Evolutionary conservation across 805 yeast species (phyloP).

Genomic region (Myxozyma vanderwaltii): DNA sequence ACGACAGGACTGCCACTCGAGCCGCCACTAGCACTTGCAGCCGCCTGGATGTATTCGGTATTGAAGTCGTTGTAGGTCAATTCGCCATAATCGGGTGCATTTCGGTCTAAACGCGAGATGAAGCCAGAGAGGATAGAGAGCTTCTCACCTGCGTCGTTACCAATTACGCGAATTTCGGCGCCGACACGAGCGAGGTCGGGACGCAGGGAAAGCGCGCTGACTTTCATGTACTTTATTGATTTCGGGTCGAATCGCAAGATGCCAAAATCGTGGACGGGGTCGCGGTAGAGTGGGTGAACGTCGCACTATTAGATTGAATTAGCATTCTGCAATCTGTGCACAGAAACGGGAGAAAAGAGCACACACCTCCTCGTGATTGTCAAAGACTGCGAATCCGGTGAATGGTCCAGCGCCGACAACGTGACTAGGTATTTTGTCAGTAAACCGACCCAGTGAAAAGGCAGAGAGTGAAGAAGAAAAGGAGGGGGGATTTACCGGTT

Average conservation of each 20-base stretch:
- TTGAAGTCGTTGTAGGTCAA: slow-evolving; percentile 74
- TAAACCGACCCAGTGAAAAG: too few species aligned
- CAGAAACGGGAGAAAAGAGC: slow-evolving; percentile 53
- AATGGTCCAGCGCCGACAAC: slow-evolving; percentile 97
- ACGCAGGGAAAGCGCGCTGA: slow-evolving; percentile 63
- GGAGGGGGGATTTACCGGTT: slow-evolving; percentile 45
- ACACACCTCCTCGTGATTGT: slow-evolving; percentile 90
- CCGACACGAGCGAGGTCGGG: slow-evolving; percentile 79
- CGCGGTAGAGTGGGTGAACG: slow-evolving; percentile 53
- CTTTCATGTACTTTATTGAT: slow-evolving; percentile 69
- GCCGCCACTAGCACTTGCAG: slow-evolving; percentile 95
- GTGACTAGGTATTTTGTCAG: slow-evolving; percentile 53
- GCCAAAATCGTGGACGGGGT: slow-evolving; percentile 95
- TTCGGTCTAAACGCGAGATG: slow-evolving; percentile 79
- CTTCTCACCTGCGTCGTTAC: slow-evolving; percentile 96
- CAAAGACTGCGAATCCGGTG: slow-evolving; percentile 86
- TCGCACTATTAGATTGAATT: slow-evolving; percentile 23
- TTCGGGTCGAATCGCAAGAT: slow-evolving; percentile 76
- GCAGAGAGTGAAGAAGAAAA: too few species aligned
- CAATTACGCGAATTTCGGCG: slow-evolving; percentile 88
- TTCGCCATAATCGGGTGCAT: slow-evolving; percentile 91
- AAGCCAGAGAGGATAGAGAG: slow-evolving; percentile 86
- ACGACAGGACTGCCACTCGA: slow-evolving; percentile 97
- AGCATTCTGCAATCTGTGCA: background rate
- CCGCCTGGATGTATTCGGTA: slow-evolving; percentile 43